phyloP scores from a whole-genome alignment of 805 yeast genomes.

The Komagataella pastoris region DNA sequence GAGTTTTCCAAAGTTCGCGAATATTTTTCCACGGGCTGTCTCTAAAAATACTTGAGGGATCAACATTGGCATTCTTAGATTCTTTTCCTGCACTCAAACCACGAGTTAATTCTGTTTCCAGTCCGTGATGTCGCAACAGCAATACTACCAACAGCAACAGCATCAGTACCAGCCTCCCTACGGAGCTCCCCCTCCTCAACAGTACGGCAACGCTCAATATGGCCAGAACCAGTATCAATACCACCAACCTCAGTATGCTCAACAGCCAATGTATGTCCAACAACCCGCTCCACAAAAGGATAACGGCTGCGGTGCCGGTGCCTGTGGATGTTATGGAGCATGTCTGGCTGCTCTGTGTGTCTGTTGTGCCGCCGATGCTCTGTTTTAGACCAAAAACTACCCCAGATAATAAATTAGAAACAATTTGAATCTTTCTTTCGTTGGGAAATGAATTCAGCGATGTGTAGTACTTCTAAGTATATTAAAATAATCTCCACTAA shows the following conservation, averaged over 20 bases:
- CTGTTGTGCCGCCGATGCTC: conserved; percentile 3
- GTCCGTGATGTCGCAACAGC: conserved; percentile 8
- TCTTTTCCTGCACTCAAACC: neutral
- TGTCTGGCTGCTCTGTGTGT: conserved; percentile 8
- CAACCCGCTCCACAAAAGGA: conserved; percentile 9
- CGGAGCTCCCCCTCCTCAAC: conserved; percentile 12
- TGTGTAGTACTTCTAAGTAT: neutral
- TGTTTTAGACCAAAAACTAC: neutral
- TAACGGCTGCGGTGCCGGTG: conserved; percentile 2
- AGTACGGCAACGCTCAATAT: conserved; percentile 14
- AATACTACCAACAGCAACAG: neutral
- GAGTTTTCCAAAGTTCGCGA: neutral
- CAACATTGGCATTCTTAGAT: neutral
- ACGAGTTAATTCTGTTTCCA: neutral
- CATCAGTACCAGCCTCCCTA: conserved; percentile 8
- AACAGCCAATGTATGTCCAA: conserved; percentile 18
- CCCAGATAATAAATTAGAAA: neutral
- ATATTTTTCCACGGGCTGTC: neutral
- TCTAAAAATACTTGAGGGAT: neutral
- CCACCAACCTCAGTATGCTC: conserved; percentile 15
- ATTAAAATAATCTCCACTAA: neutral
- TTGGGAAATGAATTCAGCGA: neutral
- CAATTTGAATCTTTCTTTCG: neutral
- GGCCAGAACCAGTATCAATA: conserved; percentile 16
- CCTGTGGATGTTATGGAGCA: conserved; percentile 16